phyloP scores from a whole-genome alignment of 495 filamentous ascomycete genomes.

The Recurvomyces mirabilis region DNA sequence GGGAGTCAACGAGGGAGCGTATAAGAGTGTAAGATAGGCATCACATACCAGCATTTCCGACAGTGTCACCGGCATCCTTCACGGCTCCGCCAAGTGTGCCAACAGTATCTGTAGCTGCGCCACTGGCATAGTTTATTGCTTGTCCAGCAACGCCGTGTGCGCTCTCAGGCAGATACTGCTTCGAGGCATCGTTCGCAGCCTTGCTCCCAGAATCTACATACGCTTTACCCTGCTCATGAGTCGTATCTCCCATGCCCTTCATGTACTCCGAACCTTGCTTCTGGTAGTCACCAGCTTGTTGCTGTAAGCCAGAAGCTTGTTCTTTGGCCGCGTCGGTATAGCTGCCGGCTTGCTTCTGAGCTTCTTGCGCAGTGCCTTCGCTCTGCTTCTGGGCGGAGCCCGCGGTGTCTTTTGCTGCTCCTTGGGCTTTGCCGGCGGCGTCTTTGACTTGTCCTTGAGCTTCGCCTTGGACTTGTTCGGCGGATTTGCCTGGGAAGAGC shows the following conservation, averaged over 20 bases:
- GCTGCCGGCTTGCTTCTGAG: no score
- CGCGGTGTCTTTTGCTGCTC: not conserved
- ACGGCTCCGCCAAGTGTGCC: constrained; percentile 4
- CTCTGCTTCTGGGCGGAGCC: not conserved
- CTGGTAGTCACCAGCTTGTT: not conserved
- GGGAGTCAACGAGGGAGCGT: not conserved
- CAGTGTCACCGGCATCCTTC: constrained; percentile 8
- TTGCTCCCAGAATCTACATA: not conserved
- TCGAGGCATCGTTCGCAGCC: not conserved
- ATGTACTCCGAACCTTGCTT: not conserved
- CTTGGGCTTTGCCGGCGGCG: constrained; percentile 2
- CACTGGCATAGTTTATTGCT: constrained; percentile 7
- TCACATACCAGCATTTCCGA: constrained; percentile 7
- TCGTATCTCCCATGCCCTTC: not conserved
- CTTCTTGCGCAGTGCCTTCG: not conserved
- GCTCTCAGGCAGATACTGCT: constrained; percentile 4
- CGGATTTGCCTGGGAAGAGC: constrained; percentile 4
- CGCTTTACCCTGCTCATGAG: constrained; percentile 6
- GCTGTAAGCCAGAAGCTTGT: no score
- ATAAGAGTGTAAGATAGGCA: not conserved
- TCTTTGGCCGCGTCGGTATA: no score
- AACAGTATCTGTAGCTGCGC: not conserved
- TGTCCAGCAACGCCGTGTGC: constrained; percentile 6
- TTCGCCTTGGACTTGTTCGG: constrained; percentile 1
- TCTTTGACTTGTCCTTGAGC: constrained; percentile 1